phyloP scores from a whole-genome alignment of 805 yeast species.

The Komagataella phaffii region DNA sequence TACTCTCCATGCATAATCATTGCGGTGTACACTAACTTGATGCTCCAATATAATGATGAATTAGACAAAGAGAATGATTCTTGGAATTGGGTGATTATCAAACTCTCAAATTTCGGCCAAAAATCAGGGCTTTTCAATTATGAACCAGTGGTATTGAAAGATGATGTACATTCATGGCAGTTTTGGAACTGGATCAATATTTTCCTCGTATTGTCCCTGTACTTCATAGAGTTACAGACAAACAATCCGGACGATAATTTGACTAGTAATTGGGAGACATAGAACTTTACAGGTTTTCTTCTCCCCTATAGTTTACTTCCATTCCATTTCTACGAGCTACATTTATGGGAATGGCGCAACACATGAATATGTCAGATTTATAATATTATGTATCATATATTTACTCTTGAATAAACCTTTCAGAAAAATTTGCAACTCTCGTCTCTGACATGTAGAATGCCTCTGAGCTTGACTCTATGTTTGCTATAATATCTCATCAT shows the following conservation, averaged over 20 bases:
- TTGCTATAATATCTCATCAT: conserved; percentile 68
- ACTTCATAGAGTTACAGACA: conserved; percentile 58
- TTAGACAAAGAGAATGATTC: conserved; percentile 39
- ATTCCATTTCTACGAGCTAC: conserved; percentile 1
- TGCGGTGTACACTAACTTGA: conserved; percentile 88
- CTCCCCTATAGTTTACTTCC: background rate
- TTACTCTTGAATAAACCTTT: conserved; percentile 7
- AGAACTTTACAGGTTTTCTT: background rate
- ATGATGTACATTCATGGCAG: conserved; percentile 64
- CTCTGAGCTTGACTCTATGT: conserved; percentile 92
- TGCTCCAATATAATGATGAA: conserved; percentile 78
- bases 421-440: conserved; percentile 37
- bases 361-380: conserved; percentile 5
- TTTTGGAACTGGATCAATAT: conserved; percentile 97
- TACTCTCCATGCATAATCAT: conserved; percentile 90
- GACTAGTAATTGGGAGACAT: conserved; percentile 17
- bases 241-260: conserved; percentile 20
- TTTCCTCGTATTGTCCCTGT: conserved; percentile 64
- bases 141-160: conserved; percentile 1
- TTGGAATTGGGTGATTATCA: conserved; percentile 17
- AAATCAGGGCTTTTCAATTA: background rate
- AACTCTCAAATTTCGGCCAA: conserved; percentile 6
- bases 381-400: conserved; percentile 9
- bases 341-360: background rate
- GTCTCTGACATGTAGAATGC: conserved; percentile 32